phyloP scores from a whole-genome alignment of 805 yeast species.

The Sugiyamaella boreocaroliniensis region DNA sequence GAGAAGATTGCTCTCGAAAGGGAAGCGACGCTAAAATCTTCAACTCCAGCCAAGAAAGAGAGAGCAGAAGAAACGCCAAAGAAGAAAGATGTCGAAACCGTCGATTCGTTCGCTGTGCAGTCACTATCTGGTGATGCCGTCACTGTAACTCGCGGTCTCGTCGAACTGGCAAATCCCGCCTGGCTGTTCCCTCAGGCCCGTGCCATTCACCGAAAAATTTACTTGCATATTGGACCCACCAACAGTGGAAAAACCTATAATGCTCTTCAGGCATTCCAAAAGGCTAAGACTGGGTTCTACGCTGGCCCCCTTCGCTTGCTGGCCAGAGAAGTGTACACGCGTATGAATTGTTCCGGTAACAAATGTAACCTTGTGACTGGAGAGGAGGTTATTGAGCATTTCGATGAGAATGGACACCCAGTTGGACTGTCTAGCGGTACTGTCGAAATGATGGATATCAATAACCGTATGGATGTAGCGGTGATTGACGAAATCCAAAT shows the following conservation, averaged over 20 bases:
- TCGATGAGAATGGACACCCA: constrained; percentile 59
- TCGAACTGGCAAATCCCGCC: constrained; percentile 52
- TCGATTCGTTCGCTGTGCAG: too few species aligned
- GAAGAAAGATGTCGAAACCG: not conserved
- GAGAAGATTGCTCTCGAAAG: too few species aligned
- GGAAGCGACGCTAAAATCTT: too few species aligned
- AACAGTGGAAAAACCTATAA: constrained; percentile 91
- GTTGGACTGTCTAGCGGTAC: constrained; percentile 82
- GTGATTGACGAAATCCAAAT: constrained; percentile 95
- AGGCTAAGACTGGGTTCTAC: constrained; percentile 69
- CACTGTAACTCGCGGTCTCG: constrained; percentile 36
- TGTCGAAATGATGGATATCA: constrained; percentile 81
- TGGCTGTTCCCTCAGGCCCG: constrained; percentile 86
- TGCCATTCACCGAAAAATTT: constrained; percentile 63
- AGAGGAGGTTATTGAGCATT: constrained; percentile 76
- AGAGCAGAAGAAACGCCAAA: not conserved
- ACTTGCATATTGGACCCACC: constrained; percentile 97
- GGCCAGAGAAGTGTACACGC: constrained; percentile 86
- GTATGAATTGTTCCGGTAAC: constrained; percentile 58
- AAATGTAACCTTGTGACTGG: constrained; percentile 88
- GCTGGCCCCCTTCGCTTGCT: constrained; percentile 91
- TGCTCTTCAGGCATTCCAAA: constrained; percentile 63
- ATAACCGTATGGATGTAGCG: constrained; percentile 68
- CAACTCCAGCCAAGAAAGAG: too few species aligned
- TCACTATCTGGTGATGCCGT: not conserved